phyloP scores from a whole-genome alignment of 371 early-diverging fungal genomes.

The Apophysomyces variabilis region DNA sequence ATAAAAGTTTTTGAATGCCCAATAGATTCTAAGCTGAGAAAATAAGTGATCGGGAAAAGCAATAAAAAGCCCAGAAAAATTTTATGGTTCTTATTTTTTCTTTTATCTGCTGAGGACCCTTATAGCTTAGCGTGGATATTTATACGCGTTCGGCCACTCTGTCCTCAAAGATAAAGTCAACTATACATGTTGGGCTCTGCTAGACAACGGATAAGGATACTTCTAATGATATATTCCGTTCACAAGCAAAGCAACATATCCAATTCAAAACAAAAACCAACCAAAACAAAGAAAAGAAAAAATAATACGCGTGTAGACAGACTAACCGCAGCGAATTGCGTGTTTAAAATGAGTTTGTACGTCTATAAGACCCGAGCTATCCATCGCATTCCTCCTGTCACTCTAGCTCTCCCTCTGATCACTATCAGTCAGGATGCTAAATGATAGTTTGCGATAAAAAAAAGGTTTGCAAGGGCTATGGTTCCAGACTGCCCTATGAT shows the following conservation, averaged over 20 bases:
- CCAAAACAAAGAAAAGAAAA: neutral
- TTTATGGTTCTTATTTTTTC: constrained; percentile 16
- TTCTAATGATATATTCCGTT: constrained; percentile 2
- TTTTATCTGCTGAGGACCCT: neutral
- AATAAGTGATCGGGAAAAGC: too few relatives aligned
- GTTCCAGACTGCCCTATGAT: too few relatives aligned
- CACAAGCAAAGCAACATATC: constrained; percentile 2
- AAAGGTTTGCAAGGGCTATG: too few relatives aligned
- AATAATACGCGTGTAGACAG: neutral
- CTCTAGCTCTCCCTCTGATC: too few relatives aligned
- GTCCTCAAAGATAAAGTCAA: constrained; percentile 1
- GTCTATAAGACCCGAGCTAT: too few relatives aligned
- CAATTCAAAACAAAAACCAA: neutral
- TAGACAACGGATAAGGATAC: constrained; percentile 8
- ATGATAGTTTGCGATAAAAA: too few relatives aligned
- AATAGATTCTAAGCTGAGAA: too few relatives aligned
- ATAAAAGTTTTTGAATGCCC: too few relatives aligned
- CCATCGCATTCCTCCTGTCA: too few relatives aligned
- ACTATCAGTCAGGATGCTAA: too few relatives aligned
- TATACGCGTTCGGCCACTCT: constrained; percentile 1
- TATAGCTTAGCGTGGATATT: neutral
- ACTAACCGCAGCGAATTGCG: neutral
- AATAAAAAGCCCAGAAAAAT: neutral
- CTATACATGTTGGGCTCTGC: neutral
- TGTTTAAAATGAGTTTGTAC: too few relatives aligned